Evolutionary conservation across 1,284 basidiomycete species (phyloP), one percentile per base, ranked within the genome.

Genomic region (Boletellus dicymbophilus): DNA sequence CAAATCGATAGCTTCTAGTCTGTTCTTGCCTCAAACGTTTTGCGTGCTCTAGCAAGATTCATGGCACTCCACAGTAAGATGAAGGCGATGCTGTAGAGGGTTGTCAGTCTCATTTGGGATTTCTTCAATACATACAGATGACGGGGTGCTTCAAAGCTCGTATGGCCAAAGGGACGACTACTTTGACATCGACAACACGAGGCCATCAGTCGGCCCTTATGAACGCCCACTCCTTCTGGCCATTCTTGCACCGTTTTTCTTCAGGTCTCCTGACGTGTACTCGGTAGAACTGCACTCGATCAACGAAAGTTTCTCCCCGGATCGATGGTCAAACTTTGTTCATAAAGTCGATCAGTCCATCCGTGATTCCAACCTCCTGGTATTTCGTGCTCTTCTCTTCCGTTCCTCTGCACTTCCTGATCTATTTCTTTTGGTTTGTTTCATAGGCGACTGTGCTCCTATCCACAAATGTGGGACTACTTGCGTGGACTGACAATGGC

Each of bases 111-210:
- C 37, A 38, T 43, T 28, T 16, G 43, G 23, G 34, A 30, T 21
- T n/a, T n/a, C 15, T 37, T 23, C 2, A 6, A 33, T 16, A 11
- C 18, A 31, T 37, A 6, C 39, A 65, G 63, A 61, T 16, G 64
- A 65, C 2, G 67, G 67, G 3, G 27, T 63, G 2, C 41, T 69
- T 16, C 54, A 52, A 26, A 68, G 60, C 27, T 60, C 62, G 18
- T 68, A 67, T 44, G 67, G 67, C 15, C 63, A 69, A 49, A 46
- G 40, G 3, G 60, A 69, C 37, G 67, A 66, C 31, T 63, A 59
- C 38, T 69, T 66, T 37, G 64, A 68, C 37, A 62, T 64, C 33
- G 60, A 69, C 1, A 47, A 57, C 30, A 54, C 48, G 2, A 42
- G 50, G 6, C 46, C 54, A n/a, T 15, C 6, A 0, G n/a, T 51